Base-by-base conservation (phyloP, 2,329 filamentous ascomycete genomes). In the Sporothrix sp. region DNA sequence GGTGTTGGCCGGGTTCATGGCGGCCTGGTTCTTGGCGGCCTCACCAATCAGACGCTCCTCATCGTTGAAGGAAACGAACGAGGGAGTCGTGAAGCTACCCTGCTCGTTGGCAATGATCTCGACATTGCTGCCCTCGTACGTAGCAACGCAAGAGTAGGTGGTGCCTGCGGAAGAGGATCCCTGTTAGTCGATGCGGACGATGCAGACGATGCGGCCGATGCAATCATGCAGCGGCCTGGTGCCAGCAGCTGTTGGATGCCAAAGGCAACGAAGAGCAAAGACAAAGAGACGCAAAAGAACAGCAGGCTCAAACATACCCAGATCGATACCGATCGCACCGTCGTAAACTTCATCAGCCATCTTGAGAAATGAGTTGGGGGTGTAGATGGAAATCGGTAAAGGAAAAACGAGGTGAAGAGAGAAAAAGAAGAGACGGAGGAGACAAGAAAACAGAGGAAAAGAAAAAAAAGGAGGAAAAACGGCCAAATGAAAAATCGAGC, bases 101-200 rank as follows among this genome's bases (percentile, higher is more conserved):
- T 97, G 91, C 82, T 97, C 91, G 77, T 97, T 97, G 85, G 91
- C 91, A 72, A 97, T 96, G 81, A 98, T 98, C 74, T 98, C 93
- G 71, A 97, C 91, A 84, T 95, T 96, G 79, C 81, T 91, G 71
- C 93, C 93, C 77, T 97, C 93, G 77, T 97, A 98, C 74, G 86
- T 94, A 75, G 93, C 93, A 76, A 97, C 93, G 75, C 93, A 98
- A 68, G 93, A 97, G 83, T 98, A 98, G 73, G 93, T 98, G 64
- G 93, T 98, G 74, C 93, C 91, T 96, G 63, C 54, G 28, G 40
- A 43, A 27, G 39, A 27, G 14, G 27, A 18, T 5, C 25, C 10
- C 10, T 18, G 11, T 39, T 47, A 45, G 40, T 11, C 27, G 28
- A 21, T 23, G 16, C 28, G 5, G n/a, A 30, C n/a, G 16, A 14